Evolutionary conservation across 1,139 yeast species (phyloP).

Genomic region (Barnettozyma hawaiiensis): DNA sequence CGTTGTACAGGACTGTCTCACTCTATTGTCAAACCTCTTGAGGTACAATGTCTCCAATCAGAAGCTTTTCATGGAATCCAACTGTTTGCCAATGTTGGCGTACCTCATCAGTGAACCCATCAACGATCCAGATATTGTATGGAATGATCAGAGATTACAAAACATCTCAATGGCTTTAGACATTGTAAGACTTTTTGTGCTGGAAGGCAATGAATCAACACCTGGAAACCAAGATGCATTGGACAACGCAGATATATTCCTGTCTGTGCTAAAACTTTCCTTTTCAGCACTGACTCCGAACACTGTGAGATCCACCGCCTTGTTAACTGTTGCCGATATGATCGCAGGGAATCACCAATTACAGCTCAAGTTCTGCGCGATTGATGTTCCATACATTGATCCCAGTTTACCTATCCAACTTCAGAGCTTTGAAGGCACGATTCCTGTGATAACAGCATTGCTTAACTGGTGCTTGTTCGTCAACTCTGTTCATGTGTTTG

Average conservation of each 20-base stretch:
- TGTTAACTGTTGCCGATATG: slow-evolving; percentile 72
- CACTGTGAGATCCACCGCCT: slow-evolving; percentile 57
- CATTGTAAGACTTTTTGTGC: slow-evolving; percentile 67
- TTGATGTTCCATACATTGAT: slow-evolving; percentile 90
- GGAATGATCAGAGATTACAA: slow-evolving; percentile 69
- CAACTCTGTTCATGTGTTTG: slow-evolving; percentile 81
- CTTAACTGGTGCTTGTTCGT: slow-evolving; percentile 75
- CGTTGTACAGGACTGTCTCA: slow-evolving; percentile 83
- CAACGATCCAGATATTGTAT: slow-evolving; percentile 43
- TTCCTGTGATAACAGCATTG: slow-evolving; percentile 70
- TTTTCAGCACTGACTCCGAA: slow-evolving; percentile 62
- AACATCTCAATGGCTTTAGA: slow-evolving; percentile 66
- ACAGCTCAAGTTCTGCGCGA: slow-evolving; percentile 56
- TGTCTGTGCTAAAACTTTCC: slow-evolving; percentile 60
- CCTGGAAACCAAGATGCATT: slow-evolving; percentile 55
- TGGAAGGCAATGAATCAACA: slow-evolving; percentile 68
- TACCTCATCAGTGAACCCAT: slow-evolving; percentile 58
- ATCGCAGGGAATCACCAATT: slow-evolving; percentile 49
- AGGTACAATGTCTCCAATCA: slow-evolving; percentile 89
- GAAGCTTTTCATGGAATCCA: slow-evolving; percentile 79
- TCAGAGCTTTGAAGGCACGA: slow-evolving; percentile 20
- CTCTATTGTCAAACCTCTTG: slow-evolving; percentile 65
- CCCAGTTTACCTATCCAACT: slow-evolving; percentile 54
- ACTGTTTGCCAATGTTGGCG: slow-evolving; percentile 63
- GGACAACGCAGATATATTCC: slow-evolving; percentile 57